These are phyloP conservation scores for Pichia sp. DNA, from an alignment of 1,139 yeast genomes.

Conservation along the genomic window DNA sequence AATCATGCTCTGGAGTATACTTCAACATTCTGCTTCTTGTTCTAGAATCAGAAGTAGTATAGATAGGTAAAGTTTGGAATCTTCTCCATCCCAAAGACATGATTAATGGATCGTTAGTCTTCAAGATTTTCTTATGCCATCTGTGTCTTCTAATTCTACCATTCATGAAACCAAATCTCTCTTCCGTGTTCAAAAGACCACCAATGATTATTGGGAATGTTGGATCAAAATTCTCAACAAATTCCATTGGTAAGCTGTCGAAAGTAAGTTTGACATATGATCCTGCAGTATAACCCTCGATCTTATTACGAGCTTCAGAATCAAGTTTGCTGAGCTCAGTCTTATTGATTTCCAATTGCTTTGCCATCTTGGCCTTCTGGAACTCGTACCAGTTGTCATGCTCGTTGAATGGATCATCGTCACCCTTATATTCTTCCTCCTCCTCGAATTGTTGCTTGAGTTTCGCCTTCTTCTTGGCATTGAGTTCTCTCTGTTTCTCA, in stretches of 20 bases:
- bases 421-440: conserved; percentile 47
- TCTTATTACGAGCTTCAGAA: conserved; percentile 60
- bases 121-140: conserved; percentile 96
- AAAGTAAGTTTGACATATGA: conserved; percentile 88
- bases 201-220: conserved; percentile 82
- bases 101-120: conserved; percentile 92
- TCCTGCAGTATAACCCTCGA: conserved; percentile 93
- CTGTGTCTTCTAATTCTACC: conserved; percentile 96
- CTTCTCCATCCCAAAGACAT: conserved; percentile 97
- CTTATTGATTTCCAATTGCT: conserved; percentile 90
- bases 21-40: conserved; percentile 97
- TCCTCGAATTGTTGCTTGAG: conserved; percentile 85
- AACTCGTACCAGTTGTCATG: conserved; percentile 96
- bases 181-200: conserved; percentile 84
- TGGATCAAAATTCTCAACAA: conserved; percentile 80
- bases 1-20: conserved; percentile 97
- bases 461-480: conserved; percentile 86
- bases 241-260: conserved; percentile 82
- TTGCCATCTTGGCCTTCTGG: conserved; percentile 95
- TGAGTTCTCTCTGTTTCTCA: conserved; percentile 66
- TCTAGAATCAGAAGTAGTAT: conserved; percentile 94
- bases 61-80: conserved; percentile 92
- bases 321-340: conserved; percentile 73
- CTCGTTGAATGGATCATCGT: conserved; percentile 67
- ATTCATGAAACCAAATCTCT: conserved; percentile 86